phyloP scores from a whole-genome alignment of 2,329 filamentous ascomycete genomes.

The Phoma herbarum region DNA sequence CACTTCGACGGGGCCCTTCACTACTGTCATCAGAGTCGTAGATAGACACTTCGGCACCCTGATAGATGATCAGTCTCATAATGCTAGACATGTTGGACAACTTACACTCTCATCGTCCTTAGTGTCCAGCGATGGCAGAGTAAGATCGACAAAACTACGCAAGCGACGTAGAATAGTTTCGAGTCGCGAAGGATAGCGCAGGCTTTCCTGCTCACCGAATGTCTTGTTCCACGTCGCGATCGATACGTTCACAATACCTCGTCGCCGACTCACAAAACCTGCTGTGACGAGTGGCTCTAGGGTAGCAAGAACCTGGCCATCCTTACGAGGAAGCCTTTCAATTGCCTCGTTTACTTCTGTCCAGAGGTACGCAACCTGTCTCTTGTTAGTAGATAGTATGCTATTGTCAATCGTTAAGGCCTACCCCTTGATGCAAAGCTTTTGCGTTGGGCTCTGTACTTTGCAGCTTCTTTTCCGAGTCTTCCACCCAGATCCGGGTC shows the following conservation, averaged over 20 bases:
- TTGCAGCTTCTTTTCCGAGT: conserved; percentile 54
- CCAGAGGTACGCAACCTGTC: conserved; percentile 52
- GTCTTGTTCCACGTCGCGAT: conserved; percentile 74
- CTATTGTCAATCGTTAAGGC: conserved; percentile 12
- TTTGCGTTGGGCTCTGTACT: conserved; percentile 32
- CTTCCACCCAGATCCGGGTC: conserved; percentile 70
- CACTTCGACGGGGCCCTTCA: conserved; percentile 23
- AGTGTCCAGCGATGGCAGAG: conserved; percentile 59
- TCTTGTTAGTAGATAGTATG: conserved; percentile 21
- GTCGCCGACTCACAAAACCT: conserved; percentile 63
- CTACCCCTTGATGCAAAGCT: conserved; percentile 38
- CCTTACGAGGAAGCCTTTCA: conserved; percentile 65
- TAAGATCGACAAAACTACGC: conserved; percentile 62
- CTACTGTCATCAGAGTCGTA: conserved; percentile 52
- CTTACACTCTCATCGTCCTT: conserved; percentile 50
- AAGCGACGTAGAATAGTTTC: conserved; percentile 69
- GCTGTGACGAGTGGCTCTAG: conserved; percentile 62
- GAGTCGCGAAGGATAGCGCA: conserved; percentile 72
- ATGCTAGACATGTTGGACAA: conserved; percentile 19
- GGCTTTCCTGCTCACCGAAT: conserved; percentile 66
- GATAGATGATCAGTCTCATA: conserved; percentile 46
- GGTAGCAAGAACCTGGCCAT: conserved; percentile 64
- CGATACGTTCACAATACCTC: conserved; percentile 60
- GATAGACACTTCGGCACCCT: conserved; percentile 36
- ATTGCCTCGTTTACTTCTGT: conserved; percentile 61